Evolutionary conservation across 371 early-diverging fungal genomes (phyloP).

Genomic region (Phascolomyces articulosus): DNA sequence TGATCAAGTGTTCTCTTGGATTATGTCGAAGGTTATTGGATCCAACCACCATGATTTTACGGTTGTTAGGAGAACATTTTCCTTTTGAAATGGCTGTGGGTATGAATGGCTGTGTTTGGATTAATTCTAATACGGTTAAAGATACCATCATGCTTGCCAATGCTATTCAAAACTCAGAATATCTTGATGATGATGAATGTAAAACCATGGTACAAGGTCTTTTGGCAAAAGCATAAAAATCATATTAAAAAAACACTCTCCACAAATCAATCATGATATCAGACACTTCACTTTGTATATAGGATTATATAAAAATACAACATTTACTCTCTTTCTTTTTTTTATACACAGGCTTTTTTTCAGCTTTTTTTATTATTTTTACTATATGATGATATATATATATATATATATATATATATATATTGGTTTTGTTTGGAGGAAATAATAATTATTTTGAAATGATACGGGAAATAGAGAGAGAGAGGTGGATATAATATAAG

Average conservation of each 20-base stretch:
- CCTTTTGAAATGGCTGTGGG: constrained; percentile 92
- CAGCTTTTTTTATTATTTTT: not conserved
- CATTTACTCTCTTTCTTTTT: not conserved
- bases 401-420: too few relatives aligned
- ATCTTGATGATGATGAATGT: constrained; percentile 62
- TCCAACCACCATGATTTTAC: constrained; percentile 70
- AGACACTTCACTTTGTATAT: too few relatives aligned
- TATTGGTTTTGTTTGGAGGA: too few relatives aligned
- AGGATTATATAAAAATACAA: too few relatives aligned
- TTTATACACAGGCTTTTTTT: not conserved
- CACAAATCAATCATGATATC: too few relatives aligned
- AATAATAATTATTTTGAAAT: too few relatives aligned
- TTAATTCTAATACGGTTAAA: constrained; percentile 66
- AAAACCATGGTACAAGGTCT: constrained; percentile 68
- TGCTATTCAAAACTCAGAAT: constrained; percentile 79
- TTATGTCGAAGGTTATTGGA: constrained; percentile 76
- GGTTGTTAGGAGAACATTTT: constrained; percentile 67
- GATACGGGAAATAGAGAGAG: too few relatives aligned
- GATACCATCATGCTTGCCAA: constrained; percentile 71
- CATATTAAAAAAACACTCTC: not conserved
- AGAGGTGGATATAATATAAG: too few relatives aligned
- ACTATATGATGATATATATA: not conserved
- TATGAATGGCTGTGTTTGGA: constrained; percentile 94
- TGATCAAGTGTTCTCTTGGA: constrained; percentile 78
- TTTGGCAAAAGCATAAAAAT: constrained; percentile 30